Conservation (phyloP, 768 basidiomycete genomes). For the Crepidotus variabilis region DNA sequence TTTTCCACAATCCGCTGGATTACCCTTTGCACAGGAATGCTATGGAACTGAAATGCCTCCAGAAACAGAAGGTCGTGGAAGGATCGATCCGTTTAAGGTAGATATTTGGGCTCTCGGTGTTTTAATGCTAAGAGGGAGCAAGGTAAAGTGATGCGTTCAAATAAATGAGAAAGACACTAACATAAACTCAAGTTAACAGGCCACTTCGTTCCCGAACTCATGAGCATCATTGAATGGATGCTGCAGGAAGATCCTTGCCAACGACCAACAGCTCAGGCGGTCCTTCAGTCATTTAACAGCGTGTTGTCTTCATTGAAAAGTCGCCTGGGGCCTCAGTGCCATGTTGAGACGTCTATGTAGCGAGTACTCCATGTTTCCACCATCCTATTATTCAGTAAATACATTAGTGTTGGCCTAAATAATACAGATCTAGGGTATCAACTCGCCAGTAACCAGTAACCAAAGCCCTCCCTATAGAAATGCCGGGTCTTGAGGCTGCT, state of each 20-base stretch:
- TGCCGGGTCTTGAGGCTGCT: slow-evolving; percentile 4
- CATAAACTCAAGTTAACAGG: slow-evolving; percentile 43
- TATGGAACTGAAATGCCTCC: slow-evolving; percentile 69
- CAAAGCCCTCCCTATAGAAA: not conserved
- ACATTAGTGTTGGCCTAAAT: slow-evolving; percentile 1
- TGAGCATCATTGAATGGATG: slow-evolving; percentile 56
- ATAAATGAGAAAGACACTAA: not conserved
- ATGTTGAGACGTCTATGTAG: not conserved
- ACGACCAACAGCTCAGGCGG: slow-evolving; percentile 47
- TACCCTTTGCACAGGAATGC: slow-evolving; percentile 31
- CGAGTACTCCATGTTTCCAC: not conserved
- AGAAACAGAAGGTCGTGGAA: slow-evolving; percentile 53
- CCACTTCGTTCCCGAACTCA: slow-evolving; percentile 56
- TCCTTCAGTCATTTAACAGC: slow-evolving; percentile 49
- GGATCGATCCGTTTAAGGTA: slow-evolving; percentile 60
- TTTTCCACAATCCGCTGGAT: slow-evolving; percentile 31
- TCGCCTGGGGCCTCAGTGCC: slow-evolving; percentile 20
- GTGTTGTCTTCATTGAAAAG: slow-evolving; percentile 40
- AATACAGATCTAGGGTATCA: not conserved
- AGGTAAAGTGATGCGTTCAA: slow-evolving; percentile 33
- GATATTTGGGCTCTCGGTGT: slow-evolving; percentile 74
- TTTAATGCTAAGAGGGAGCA: slow-evolving; percentile 59
- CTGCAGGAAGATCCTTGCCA: slow-evolving; percentile 44
- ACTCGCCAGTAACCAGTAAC: not conserved
- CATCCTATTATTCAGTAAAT: not conserved